Base-by-base conservation (phyloP, 441 rosid species). In the Populus trichocarpa region DNA sequence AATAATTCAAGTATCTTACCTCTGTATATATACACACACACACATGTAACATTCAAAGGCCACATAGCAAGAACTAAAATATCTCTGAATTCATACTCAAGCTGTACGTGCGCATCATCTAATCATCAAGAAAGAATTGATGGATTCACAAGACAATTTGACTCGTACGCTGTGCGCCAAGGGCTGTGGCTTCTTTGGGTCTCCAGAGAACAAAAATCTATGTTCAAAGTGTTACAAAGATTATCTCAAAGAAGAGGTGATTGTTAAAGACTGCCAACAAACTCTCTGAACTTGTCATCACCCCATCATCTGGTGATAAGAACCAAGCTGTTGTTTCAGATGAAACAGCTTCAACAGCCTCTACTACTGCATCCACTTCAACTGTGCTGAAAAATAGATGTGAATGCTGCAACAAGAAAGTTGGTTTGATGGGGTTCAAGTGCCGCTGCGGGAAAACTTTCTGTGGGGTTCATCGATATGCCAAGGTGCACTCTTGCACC, bases 361-460 rank as follows among this genome's bases (percentile, higher is more conserved):
- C 64, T 12, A 9, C 6, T 2, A 3, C 9, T 63, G 13, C 33
- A n/a, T 6, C 16, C 23, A 5, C 3, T 3, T 8, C 2, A 32
- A 7, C 30, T 6, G 20, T 33, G 0, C 9, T 6, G 18, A 67
- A 73, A 53, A 79, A 35, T 13, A 82, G 85, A 71, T 87, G 92
- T 68, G 59, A 65, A 7, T 25, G 69, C 4, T 87, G 94, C 77
- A 78, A 72, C 22, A 91, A 77, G 84, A 86, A 80, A 71, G 85
- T 91, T 22, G 88, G 93, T 0, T 22, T 87, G 32, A 23, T 75
- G 9, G 93, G 93, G 36, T 90, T 89, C 76, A 20, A 65, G 8
- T 89, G 92, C 75, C 85, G 85, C 65, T 88, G 92, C 2, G 89
- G 83, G 20, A 40, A 67, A 14, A 1, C 86, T 42, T 86, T 86